Conservation (phyloP, 2,329 filamentous ascomycete genomes). For the Fusarium oxysporum region DNA sequence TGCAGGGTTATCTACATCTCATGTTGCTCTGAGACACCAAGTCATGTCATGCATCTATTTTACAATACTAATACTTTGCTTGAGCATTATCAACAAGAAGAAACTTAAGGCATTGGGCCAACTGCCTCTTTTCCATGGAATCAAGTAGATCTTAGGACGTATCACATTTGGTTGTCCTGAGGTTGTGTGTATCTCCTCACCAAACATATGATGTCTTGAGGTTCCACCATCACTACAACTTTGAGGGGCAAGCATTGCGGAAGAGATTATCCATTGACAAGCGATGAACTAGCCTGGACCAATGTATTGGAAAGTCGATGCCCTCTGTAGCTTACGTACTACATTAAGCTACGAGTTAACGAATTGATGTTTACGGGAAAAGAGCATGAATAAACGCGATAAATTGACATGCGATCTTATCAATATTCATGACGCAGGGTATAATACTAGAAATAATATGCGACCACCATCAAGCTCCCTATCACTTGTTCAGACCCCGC, state of each 20-base stretch:
- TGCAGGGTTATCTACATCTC: constrained; percentile 6
- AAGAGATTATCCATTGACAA: not conserved
- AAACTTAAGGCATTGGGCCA: not conserved
- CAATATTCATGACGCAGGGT: constrained; percentile 19
- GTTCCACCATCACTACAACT: constrained; percentile 21
- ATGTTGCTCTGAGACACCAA: not conserved
- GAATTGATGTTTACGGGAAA: not conserved
- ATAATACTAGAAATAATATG: constrained; percentile 27
- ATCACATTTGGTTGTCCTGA: not conserved
- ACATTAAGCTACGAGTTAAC: not conserved
- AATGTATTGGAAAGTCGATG: not conserved
- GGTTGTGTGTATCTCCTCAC: not conserved
- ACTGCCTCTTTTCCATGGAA: not conserved
- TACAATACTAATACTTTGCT: not conserved
- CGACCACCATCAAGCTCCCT: not conserved
- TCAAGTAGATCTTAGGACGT: not conserved
- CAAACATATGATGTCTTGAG: not conserved
- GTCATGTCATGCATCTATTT: not conserved
- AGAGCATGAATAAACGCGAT: not conserved
- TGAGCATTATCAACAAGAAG: not conserved
- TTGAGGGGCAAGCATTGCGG: not conserved
- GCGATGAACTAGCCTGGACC: not conserved
- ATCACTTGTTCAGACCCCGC: not conserved
- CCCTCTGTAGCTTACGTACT: constrained; percentile 16
- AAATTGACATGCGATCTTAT: constrained; percentile 16